Conservation (phyloP, 2,329 filamentous ascomycete species). For the Alternaria rosae region DNA sequence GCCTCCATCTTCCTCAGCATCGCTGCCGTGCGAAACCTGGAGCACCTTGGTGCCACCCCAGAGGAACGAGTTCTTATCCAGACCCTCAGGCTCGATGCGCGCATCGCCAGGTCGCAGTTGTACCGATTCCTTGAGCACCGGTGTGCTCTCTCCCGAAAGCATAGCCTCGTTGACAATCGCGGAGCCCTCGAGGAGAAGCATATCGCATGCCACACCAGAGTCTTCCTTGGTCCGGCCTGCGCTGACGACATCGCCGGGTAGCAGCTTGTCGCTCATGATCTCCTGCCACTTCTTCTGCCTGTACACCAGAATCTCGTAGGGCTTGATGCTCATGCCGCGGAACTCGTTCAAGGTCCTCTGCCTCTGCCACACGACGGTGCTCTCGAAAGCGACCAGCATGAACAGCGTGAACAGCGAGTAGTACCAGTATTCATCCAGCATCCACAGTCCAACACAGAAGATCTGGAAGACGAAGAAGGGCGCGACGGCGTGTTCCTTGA, state of each 20-base stretch:
- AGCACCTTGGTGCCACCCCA: conserved; percentile 98
- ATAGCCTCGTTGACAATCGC: conserved; percentile 99
- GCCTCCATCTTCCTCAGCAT: conserved; percentile 70
- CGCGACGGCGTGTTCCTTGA: conserved; percentile 97
- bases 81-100: conserved; percentile 80
- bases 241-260: conserved; percentile 92
- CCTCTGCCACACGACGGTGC: conserved; percentile 98
- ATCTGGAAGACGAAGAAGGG: conserved; percentile 99
- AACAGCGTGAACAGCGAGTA: conserved; percentile 98
- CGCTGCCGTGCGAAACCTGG: conserved; percentile 87
- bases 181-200: conserved; percentile 91
- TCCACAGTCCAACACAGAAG: conserved; percentile 98
- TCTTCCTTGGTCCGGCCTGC: conserved; percentile 96
- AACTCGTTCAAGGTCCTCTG: conserved; percentile 96
- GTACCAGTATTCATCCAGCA: conserved; percentile 99
- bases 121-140: conserved; percentile 93
- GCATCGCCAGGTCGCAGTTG: conserved; percentile 87
- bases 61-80: conserved; percentile 96
- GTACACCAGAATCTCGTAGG: conserved; percentile 92
- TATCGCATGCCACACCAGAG: conserved; percentile 94
- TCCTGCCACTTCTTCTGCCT: conserved; percentile 87
- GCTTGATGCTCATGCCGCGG: conserved; percentile 99
- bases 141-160: conserved; percentile 97
- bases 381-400: conserved; percentile 98
- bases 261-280: conserved; percentile 85